Evolutionary conservation across 768 basidiomycete genomes (phyloP).

Genomic region (Tephrocybe sp.): DNA sequence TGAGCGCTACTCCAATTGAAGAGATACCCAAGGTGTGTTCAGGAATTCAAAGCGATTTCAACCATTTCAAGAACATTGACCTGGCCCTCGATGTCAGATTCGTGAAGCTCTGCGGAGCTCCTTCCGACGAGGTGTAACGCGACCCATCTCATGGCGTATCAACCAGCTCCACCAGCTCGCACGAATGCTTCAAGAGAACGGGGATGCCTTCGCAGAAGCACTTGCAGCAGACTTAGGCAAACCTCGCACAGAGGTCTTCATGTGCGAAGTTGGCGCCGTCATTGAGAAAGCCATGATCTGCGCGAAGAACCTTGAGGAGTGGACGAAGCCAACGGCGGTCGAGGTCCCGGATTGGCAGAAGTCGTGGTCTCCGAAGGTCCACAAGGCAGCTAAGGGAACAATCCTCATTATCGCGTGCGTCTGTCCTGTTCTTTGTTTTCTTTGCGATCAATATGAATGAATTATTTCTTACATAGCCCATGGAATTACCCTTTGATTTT

Average conservation of each 20-base stretch:
- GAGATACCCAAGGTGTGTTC: slow-evolving; percentile 18
- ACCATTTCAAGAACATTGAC: not conserved
- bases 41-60: not conserved
- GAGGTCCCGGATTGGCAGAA: slow-evolving; percentile 41
- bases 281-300: slow-evolving; percentile 40
- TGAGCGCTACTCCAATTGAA: slow-evolving; percentile 18
- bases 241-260: slow-evolving; percentile 38
- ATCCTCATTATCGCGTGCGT: slow-evolving; percentile 60
- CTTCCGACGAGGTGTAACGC: slow-evolving; percentile 49
- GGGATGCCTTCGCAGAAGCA: slow-evolving; percentile 46
- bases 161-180: slow-evolving; percentile 65
- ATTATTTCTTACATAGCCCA: slow-evolving; percentile 37
- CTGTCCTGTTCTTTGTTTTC: slow-evolving; percentile 17
- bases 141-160: slow-evolving; percentile 56
- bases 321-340: slow-evolving; percentile 46
- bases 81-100: slow-evolving; percentile 28
- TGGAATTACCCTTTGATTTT: slow-evolving; percentile 68
- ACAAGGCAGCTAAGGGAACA: slow-evolving; percentile 59
- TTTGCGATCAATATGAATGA: not conserved
- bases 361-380: slow-evolving; percentile 49
- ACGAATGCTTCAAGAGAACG: slow-evolving; percentile 61
- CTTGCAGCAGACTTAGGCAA: slow-evolving; percentile 47
- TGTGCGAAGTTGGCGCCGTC: slow-evolving; percentile 42
- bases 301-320: slow-evolving; percentile 52
- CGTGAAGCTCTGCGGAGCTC: slow-evolving; percentile 35